Evolutionary conservation across 257 asterid species (phyloP).

Genomic region (Linderniella brevidens): DNA sequence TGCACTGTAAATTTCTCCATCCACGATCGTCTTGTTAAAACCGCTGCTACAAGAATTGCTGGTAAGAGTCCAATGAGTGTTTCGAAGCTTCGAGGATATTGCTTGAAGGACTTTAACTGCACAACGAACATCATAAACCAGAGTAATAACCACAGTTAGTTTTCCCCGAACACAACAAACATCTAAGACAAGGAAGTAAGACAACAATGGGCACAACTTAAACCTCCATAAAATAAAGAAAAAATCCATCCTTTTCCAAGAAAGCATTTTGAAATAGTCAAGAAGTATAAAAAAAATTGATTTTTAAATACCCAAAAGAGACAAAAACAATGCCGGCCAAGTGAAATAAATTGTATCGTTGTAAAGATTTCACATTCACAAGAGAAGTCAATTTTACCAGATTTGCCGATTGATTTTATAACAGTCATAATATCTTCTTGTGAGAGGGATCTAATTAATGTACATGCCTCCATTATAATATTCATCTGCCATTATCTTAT

Average conservation of each 20-base stretch:
- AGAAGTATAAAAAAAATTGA: too few species aligned
- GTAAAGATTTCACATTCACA: too few species aligned
- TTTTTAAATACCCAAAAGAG: too few species aligned
- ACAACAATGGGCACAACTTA: background rate
- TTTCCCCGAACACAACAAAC: too few species aligned
- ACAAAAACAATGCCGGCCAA: too few species aligned
- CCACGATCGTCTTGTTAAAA: constrained; percentile 21
- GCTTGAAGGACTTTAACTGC: constrained; percentile 47
- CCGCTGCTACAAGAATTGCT: constrained; percentile 31
- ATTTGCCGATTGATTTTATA: too few species aligned
- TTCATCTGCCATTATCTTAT: too few species aligned
- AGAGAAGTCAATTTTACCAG: too few species aligned
- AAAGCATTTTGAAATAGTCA: too few species aligned
- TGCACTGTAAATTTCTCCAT: constrained; percentile 5
- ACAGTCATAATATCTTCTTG: too few species aligned
- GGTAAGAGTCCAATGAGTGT: constrained; percentile 36
- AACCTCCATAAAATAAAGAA: background rate
- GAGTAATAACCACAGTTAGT: constrained; percentile 1
- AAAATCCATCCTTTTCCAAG: background rate
- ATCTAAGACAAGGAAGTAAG: background rate
- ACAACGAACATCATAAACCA: constrained; percentile 5
- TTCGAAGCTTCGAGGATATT: constrained; percentile 42
- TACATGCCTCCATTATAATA: too few species aligned
- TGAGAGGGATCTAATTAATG: constrained; percentile 1
- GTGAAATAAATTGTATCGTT: too few species aligned